These are phyloP conservation scores for Vishniacozyma victoriae DNA, from an alignment of 768 basidiomycete genomes.

Conservation along the genomic window DNA sequence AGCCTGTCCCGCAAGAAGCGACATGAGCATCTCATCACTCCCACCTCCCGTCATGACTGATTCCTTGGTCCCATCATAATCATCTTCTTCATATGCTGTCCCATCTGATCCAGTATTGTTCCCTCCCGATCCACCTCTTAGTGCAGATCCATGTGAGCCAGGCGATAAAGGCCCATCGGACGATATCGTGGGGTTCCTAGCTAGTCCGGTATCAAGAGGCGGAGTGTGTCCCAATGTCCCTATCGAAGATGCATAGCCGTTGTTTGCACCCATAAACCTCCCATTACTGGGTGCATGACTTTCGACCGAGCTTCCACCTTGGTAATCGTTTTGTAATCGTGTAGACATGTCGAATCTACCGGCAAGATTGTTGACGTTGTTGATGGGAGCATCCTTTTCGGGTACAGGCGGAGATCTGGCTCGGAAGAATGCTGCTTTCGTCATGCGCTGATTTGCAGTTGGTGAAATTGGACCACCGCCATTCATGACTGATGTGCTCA, in stretches of 20 bases:
- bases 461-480: slow-evolving; percentile 16
- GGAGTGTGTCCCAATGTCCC: slow-evolving; percentile 7
- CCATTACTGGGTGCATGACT: not conserved
- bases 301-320: not conserved
- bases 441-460: slow-evolving; percentile 30
- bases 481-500: too few relatives aligned
- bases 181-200: not conserved
- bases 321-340: slow-evolving; percentile 1
- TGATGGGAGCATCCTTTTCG: not conserved
- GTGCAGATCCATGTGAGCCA: not conserved
- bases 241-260: slow-evolving; percentile 2
- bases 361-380: slow-evolving; percentile 2
- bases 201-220: not conserved
- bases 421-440: slow-evolving; percentile 45
- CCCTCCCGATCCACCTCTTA: not conserved
- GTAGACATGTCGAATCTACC: slow-evolving; percentile 8
- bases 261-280: not conserved
- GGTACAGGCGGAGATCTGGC: slow-evolving; percentile 37
- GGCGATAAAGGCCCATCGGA: not conserved
- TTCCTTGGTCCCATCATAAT: not conserved
- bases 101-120: not conserved
- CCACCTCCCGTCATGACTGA: slow-evolving; percentile 8
- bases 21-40: slow-evolving; percentile 74
- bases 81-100: slow-evolving; percentile 1
- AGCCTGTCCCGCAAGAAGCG: slow-evolving; percentile 86